phyloP scores from a whole-genome alignment of 2,329 filamentous ascomycete species.

The Microsporum canis region DNA sequence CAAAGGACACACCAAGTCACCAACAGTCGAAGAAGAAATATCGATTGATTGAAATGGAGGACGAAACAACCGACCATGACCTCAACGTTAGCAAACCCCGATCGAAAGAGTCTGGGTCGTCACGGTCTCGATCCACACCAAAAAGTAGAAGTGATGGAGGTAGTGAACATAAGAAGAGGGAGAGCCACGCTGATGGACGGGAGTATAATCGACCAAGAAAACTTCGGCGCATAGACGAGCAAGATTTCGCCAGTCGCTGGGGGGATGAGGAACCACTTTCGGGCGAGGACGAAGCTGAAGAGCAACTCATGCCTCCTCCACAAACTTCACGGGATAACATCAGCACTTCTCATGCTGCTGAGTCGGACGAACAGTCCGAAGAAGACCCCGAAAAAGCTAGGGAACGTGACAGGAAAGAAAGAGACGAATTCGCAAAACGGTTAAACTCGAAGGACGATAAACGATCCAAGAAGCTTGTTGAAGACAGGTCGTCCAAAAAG shows the following conservation, averaged over 20 bases:
- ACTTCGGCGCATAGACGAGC: conserved; percentile 38
- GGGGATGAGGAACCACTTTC: conserved; percentile 55
- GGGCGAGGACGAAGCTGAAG: conserved; percentile 35
- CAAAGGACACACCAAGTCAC: conserved; percentile 16
- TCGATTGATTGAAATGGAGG: conserved; percentile 44
- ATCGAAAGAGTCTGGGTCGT: not conserved
- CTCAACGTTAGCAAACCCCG: conserved; percentile 11
- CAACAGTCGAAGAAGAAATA: conserved; percentile 39
- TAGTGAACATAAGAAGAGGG: conserved; percentile 26
- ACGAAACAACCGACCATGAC: conserved; percentile 29
- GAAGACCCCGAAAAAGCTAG: conserved; percentile 45
- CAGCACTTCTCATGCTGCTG: conserved; percentile 28
- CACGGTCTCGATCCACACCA: conserved; percentile 2
- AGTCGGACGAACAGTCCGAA: conserved; percentile 48
- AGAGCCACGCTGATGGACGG: conserved; percentile 25
- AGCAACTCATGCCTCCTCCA: conserved; percentile 44
- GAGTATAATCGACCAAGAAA: conserved; percentile 39
- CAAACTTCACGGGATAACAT: conserved; percentile 6
- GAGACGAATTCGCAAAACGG: conserved; percentile 68
- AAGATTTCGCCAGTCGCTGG: conserved; percentile 66
- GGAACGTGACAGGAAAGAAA: conserved; percentile 58
- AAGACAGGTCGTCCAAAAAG: conserved; percentile 46
- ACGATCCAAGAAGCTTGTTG: conserved; percentile 56
- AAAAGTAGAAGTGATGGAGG: conserved; percentile 23
- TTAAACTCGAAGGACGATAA: conserved; percentile 60